Evolutionary conservation across 1,139 yeast species (phyloP).

Genomic region (Pichia sp.): DNA sequence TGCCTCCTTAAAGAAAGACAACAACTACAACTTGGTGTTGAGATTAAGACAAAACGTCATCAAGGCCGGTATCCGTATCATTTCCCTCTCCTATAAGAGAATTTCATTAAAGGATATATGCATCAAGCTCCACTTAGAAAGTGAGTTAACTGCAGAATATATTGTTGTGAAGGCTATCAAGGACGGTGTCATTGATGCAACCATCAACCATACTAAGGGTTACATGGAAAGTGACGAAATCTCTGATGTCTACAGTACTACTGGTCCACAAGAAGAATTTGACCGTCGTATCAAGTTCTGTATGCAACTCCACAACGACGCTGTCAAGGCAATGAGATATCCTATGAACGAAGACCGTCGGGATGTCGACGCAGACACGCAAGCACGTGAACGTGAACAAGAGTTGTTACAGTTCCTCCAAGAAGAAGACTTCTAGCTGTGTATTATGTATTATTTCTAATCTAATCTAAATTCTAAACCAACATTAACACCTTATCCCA

Average conservation of each 20-base stretch:
- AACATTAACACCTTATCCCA: too few relatives aligned
- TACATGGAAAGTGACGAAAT: conserved; percentile 90
- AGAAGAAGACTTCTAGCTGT: conserved; percentile 32
- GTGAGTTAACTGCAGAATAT: conserved; percentile 95
- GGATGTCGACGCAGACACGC: conserved; percentile 53
- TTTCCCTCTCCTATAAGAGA: conserved; percentile 86
- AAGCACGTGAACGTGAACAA: conserved; percentile 55
- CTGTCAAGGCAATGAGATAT: conserved; percentile 94
- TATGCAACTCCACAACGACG: conserved; percentile 85
- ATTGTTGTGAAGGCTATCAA: conserved; percentile 96
- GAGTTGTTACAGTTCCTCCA: conserved; percentile 38
- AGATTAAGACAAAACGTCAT: conserved; percentile 96
- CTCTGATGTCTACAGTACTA: conserved; percentile 83
- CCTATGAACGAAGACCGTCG: conserved; percentile 55
- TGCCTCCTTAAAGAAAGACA: conserved; percentile 65
- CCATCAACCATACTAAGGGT: conserved; percentile 87
- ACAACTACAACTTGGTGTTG: conserved; percentile 78
- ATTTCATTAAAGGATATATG: conserved; percentile 91
- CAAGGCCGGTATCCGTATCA: conserved; percentile 95
- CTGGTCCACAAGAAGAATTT: conserved; percentile 82
- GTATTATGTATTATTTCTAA: not conserved
- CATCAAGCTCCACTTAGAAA: conserved; percentile 84
- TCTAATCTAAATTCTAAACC: too few relatives aligned
- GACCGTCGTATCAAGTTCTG: conserved; percentile 95
- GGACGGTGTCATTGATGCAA: conserved; percentile 97